Evolutionary conservation across 352 stramenopile genomes (phyloP), one percentile per base, ranked within the genome.

Genomic region (Detonula confervacea): DNA sequence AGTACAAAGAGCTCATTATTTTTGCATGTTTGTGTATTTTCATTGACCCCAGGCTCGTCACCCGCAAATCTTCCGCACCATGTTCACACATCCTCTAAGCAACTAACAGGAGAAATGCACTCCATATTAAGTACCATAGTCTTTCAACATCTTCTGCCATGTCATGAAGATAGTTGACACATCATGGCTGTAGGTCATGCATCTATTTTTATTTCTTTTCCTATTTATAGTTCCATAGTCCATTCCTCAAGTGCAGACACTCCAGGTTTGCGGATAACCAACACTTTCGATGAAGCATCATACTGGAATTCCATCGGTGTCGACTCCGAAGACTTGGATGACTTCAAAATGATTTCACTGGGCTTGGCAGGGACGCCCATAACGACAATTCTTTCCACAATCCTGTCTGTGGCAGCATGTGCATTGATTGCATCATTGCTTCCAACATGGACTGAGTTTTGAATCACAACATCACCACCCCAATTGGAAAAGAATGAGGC

Each of bases 301-400:
- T 86, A 91, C 27, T 86, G 77, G 67, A 91, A 93, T 37, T 89
- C 82, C 12, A 93, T 54, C 0, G 46, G 24, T 42, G 61, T 56
- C 47, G 54, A 55, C 20, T 49, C 55, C 18, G 20, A 8, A 37
- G 37, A 61, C 0, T 20, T 30, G 6, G 14, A 8, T 76, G 44
- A 62, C 16, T 54, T 76, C 54, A 88, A 56, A 22, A 56, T 66
- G 33, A 81, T 84, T 57, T 44, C 39, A 60, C 51, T 65, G 51
- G 88, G 88, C 51, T 73, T n/a, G 20, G 44, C 66, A 29, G 75
- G 33, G 29, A 93, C 52, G 25, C 88, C 88, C 84, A 92, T 91
- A 0, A 94, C 55, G 30, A 92, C 62, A 59, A 94, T 92, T 18
- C 88, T 69, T 79, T 94, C 88, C 60, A 94, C 85, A 25, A 87